Conservation (phyloP, 257 asterid species). For the Solanum etuberosum region DNA sequence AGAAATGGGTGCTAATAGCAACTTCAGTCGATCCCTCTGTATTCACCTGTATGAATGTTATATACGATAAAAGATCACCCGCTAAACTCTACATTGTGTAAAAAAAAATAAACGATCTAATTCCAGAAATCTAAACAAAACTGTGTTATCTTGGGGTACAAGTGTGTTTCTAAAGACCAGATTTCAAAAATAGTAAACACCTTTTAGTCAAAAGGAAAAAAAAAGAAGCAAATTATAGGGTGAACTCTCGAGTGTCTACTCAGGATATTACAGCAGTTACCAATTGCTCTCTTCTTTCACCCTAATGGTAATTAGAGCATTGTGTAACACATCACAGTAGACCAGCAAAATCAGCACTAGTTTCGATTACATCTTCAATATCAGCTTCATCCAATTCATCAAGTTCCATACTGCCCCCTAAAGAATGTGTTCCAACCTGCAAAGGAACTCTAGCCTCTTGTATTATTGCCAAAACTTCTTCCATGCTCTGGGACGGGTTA, state of each 20-base stretch:
- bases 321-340: constrained; percentile 1
- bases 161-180: neutral
- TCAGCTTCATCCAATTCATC: constrained; percentile 28
- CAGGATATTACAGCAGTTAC: neutral
- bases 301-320: neutral
- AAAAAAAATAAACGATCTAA: neutral
- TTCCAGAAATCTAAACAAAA: neutral
- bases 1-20: neutral
- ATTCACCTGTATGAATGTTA: neutral
- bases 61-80: neutral
- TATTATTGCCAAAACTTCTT: constrained; percentile 21
- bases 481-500: constrained; percentile 28
- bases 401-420: constrained; percentile 24
- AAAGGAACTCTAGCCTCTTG: constrained; percentile 19
- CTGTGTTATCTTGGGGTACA: neutral
- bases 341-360: constrained; percentile 25
- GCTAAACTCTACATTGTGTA: neutral
- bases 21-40: neutral
- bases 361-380: constrained; percentile 12
- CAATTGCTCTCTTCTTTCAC: neutral
- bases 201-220: neutral
- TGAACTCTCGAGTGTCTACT: neutral
- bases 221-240: neutral
- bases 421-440: neutral
- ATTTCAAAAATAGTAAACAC: neutral